phyloP scores from a whole-genome alignment of 768 basidiomycete genomes.

The Tulasnella sp. region DNA sequence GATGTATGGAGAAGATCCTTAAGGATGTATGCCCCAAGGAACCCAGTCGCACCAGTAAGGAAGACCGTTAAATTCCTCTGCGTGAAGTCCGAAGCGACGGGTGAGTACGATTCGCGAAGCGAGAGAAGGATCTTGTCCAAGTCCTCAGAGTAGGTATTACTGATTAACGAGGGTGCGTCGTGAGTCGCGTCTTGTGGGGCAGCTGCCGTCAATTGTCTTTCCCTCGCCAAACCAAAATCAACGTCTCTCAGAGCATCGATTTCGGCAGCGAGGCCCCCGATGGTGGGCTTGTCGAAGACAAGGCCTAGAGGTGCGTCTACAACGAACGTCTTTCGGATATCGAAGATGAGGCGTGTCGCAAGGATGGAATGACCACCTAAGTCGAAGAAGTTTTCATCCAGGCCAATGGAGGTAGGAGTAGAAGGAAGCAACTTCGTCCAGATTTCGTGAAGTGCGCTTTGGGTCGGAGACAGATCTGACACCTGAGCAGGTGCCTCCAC shows the following conservation, averaged over 20 bases:
- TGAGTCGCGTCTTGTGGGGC: conserved; percentile 14
- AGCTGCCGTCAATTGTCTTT: conserved; percentile 18
- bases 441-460: conserved; percentile 67
- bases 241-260: conserved; percentile 62
- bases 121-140: conserved; percentile 45
- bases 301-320: conserved; percentile 83
- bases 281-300: conserved; percentile 83
- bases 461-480: conserved; percentile 47
- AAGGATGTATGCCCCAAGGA: conserved; percentile 87
- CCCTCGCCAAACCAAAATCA: conserved; percentile 59
- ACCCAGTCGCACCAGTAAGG: conserved; percentile 94
- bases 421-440: conserved; percentile 75
- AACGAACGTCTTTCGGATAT: conserved; percentile 84
- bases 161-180: too few species aligned
- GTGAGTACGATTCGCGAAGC: conserved; percentile 48
- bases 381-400: conserved; percentile 95
- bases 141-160: conserved; percentile 83
- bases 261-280: conserved; percentile 58
- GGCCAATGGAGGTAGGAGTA: conserved; percentile 59
- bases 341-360: conserved; percentile 92
- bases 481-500: conserved; percentile 31
- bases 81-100: conserved; percentile 45
- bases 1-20: conserved; percentile 55
- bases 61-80: conserved; percentile 59
- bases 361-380: conserved; percentile 97